phyloP scores from a whole-genome alignment of 129 eudicot genomes.

The Solidago caesia region DNA sequence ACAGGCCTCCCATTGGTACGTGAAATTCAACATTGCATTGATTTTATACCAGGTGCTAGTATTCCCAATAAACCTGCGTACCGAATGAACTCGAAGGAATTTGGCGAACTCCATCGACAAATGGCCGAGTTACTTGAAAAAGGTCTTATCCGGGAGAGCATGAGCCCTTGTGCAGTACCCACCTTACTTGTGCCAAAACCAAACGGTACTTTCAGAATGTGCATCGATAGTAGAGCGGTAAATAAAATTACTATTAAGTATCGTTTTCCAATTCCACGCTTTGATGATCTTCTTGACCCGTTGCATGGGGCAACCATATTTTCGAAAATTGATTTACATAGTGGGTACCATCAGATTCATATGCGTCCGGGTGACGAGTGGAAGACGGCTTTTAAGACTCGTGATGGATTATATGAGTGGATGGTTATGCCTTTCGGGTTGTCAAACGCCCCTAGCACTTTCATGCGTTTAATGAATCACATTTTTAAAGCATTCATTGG shows the following conservation, averaged over 20 bases:
- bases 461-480: too few species aligned
- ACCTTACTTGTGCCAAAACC: neutral
- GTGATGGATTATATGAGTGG: too few species aligned
- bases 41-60: too few species aligned
- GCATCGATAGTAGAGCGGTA: neutral
- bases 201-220: neutral
- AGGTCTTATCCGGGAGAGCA: neutral
- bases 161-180: neutral
- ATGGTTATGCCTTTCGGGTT: too few species aligned
- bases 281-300: neutral
- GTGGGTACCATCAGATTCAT: too few species aligned
- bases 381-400: too few species aligned
- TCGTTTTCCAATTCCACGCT: neutral
- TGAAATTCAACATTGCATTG: too few species aligned
- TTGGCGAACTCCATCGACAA: neutral
- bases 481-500: too few species aligned
- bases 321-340: neutral
- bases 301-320: neutral
- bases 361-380: too few species aligned
- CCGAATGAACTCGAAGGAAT: neutral
- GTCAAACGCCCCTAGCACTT: too few species aligned
- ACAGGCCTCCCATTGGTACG: too few species aligned
- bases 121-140: neutral
- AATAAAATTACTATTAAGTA: neutral
- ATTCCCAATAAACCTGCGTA: neutral